Evolutionary conservation across 1,284 basidiomycete genomes (phyloP).

Genomic region (Sporisorium graminicola): DNA sequence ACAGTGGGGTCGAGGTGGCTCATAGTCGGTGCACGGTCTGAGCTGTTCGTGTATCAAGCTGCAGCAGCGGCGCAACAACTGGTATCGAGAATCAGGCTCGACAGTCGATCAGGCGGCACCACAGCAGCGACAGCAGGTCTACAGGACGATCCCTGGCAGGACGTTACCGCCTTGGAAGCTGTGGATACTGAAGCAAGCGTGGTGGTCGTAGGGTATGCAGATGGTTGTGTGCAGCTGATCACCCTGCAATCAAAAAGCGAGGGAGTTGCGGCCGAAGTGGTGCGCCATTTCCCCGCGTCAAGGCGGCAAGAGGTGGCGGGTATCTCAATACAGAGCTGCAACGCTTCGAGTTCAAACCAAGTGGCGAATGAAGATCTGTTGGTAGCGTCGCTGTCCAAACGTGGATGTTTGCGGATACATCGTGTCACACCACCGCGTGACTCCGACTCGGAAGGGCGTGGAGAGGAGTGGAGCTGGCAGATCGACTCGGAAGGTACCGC

Average conservation of each 20-base stretch:
- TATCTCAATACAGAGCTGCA: conserved; percentile 6
- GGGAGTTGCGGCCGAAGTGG: background rate
- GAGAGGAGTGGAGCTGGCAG: background rate
- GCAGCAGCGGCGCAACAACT: background rate
- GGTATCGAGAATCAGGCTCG: conserved; percentile 7
- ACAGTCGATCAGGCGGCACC: background rate
- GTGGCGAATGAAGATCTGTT: background rate
- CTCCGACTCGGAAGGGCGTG: background rate
- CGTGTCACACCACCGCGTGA: background rate
- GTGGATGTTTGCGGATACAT: conserved; percentile 10
- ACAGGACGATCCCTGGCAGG: conserved; percentile 36
- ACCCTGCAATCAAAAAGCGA: background rate
- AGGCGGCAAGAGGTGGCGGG: conserved; percentile 18
- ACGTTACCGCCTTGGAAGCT: conserved; percentile 26
- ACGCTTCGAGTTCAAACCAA: background rate
- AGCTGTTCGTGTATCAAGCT: conserved; percentile 18
- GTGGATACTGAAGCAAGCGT: conserved; percentile 3
- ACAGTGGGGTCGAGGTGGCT: conserved; percentile 9
- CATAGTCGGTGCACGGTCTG: conserved; percentile 28
- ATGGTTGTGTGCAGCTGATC: conserved; percentile 27
- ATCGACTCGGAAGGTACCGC: conserved; percentile 8
- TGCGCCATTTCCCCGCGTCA: background rate
- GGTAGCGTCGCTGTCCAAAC: conserved; percentile 24
- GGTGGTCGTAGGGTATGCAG: conserved; percentile 34
- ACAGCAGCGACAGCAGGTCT: background rate